Evolutionary conservation across 371 early-diverging fungal species (phyloP).

Genomic region (Amoeboaphelidium protococcarum): DNA sequence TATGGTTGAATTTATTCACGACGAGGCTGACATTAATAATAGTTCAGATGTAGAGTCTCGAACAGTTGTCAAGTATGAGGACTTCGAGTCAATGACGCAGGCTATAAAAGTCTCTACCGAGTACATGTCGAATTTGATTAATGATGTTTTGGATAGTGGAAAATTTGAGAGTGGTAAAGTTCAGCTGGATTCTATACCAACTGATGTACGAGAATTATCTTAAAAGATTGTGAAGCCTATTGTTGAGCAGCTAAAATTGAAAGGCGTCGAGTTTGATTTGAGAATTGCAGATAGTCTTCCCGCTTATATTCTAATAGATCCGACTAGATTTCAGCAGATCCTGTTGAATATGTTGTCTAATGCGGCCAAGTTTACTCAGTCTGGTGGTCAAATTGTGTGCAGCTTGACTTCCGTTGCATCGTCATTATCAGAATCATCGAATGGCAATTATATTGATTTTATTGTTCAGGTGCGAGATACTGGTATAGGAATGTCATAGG

Average conservation of each 20-base stretch:
- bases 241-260: neutral
- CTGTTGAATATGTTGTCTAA: neutral
- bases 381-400: constrained; percentile 31
- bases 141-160: constrained; percentile 34
- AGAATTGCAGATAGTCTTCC: neutral
- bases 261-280: neutral
- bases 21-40: too few species aligned
- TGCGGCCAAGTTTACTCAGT: constrained; percentile 20
- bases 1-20: too few species aligned
- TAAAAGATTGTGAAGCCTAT: constrained; percentile 10
- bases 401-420: constrained; percentile 27
- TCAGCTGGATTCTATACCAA: constrained; percentile 31
- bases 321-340: constrained; percentile 4
- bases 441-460: constrained; percentile 24
- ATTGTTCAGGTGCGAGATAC: constrained; percentile 27
- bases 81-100: too few species aligned
- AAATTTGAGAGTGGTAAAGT: constrained; percentile 44
- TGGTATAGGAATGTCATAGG: constrained; percentile 24
- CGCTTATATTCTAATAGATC: constrained; percentile 28
- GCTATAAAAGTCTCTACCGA: too few species aligned
- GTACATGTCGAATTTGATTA: too few species aligned
- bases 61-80: too few species aligned
- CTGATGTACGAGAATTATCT: constrained; percentile 26
- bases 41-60: too few species aligned
- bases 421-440: constrained; percentile 30